phyloP scores from a whole-genome alignment of 148 eudicot species.

The Rheum nobile region DNA sequence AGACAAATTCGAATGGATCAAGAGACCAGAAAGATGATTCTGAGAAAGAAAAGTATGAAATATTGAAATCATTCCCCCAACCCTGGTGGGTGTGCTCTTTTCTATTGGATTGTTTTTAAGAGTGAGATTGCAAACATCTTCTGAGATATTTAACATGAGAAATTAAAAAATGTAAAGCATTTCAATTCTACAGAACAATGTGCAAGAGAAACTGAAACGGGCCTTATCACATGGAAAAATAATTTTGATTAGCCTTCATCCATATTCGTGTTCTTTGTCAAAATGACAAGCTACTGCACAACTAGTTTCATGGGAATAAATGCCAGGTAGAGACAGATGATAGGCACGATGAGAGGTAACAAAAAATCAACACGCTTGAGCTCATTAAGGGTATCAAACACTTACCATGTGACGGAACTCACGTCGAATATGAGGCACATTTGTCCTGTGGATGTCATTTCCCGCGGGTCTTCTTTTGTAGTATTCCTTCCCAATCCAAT shows the following conservation, averaged over 20 bases:
- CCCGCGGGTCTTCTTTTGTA: conserved; percentile 58
- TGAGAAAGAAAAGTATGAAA: too few species aligned
- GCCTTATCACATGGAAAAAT: background rate
- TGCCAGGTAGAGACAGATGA: background rate
- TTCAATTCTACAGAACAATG: background rate
- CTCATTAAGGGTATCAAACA: background rate
- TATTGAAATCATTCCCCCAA: too few species aligned
- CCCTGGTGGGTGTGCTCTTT: too few species aligned
- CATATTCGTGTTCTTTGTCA: background rate
- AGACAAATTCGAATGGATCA: background rate
- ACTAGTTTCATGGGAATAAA: background rate
- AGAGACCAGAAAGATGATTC: too few species aligned
- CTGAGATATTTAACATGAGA: background rate
- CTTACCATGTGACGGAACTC: conserved; percentile 59
- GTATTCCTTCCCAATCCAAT: conserved; percentile 68
- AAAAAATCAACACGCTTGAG: background rate
- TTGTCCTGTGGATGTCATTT: conserved; percentile 59
- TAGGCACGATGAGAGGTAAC: background rate
- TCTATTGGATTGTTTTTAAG: too few species aligned
- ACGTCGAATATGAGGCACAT: conserved; percentile 61
- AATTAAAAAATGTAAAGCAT: background rate
- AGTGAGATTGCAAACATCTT: background rate
- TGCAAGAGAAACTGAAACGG: background rate
- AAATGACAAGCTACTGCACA: background rate
- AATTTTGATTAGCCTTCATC: background rate